Conservation (phyloP, 2,329 filamentous ascomycete species). For the Zarea fungicola region DNA sequence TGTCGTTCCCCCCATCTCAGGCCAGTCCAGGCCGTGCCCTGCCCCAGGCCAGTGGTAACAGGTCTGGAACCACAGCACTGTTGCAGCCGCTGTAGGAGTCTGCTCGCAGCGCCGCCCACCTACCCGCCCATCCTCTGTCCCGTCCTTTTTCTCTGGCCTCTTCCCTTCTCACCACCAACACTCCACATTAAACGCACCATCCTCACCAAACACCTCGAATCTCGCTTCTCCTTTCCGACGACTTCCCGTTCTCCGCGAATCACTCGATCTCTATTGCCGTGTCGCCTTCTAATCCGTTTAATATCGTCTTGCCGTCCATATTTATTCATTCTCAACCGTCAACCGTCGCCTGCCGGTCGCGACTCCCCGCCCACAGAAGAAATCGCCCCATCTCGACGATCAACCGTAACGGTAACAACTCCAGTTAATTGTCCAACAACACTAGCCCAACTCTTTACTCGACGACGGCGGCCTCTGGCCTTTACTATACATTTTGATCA, state of each 20-base stretch:
- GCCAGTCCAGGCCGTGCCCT: background rate
- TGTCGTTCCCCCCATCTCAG: background rate
- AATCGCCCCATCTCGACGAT: slow-evolving; percentile 10
- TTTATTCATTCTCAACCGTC: background rate
- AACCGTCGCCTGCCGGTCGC: background rate
- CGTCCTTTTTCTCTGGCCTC: background rate
- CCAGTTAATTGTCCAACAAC: background rate
- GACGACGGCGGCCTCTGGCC: slow-evolving; percentile 7
- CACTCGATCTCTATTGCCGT: background rate
- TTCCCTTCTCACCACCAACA: slow-evolving; percentile 11
- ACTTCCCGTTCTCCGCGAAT: background rate
- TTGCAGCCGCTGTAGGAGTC: background rate
- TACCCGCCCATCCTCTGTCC: background rate
- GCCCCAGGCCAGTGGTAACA: too few species aligned
- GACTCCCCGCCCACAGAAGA: slow-evolving; percentile 3
- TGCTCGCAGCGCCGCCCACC: background rate
- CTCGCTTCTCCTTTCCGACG: slow-evolving; percentile 6
- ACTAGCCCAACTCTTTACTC: background rate
- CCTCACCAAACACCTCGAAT: slow-evolving; percentile 5
- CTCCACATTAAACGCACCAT: slow-evolving; percentile 13
- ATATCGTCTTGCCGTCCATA: background rate
- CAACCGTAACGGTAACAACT: slow-evolving; percentile 1
- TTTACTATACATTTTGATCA: background rate
- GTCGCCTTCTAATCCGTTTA: background rate
- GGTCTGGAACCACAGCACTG: background rate